These are phyloP conservation scores for Scalesia atractyloides DNA, from an alignment of 129 eudicot species.

Conservation along the genomic window DNA sequence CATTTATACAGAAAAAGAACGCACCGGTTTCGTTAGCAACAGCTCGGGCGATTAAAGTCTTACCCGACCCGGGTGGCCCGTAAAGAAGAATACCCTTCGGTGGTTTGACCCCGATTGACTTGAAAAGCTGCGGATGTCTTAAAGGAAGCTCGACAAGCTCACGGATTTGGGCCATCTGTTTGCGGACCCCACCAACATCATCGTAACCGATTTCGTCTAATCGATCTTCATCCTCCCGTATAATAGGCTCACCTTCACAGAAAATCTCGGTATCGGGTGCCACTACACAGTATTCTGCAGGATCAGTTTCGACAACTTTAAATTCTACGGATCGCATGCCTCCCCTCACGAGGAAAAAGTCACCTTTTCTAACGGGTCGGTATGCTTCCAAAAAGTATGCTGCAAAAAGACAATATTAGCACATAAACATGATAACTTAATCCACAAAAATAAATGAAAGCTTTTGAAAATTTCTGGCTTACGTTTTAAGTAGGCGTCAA, in stretches of 20 bases:
- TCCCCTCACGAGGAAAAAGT: constrained; percentile 84
- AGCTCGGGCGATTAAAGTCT: constrained; percentile 90
- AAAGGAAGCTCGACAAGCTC: constrained; percentile 91
- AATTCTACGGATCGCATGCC: constrained; percentile 93
- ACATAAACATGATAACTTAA: background rate
- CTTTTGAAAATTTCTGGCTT: constrained; percentile 19
- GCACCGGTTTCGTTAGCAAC: constrained; percentile 98
- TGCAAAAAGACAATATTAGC: constrained; percentile 34
- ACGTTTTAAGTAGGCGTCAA: constrained; percentile 94
- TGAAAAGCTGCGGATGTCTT: constrained; percentile 90
- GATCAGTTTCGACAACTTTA: constrained; percentile 88
- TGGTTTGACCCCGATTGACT: constrained; percentile 94
- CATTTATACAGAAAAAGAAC: constrained; percentile 87
- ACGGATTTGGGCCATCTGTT: constrained; percentile 98
- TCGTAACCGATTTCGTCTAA: constrained; percentile 93
- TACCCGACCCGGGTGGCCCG: constrained; percentile 98
- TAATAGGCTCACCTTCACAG: constrained; percentile 97
- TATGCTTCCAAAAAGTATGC: constrained; percentile 91
- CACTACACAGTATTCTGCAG: constrained; percentile 91
- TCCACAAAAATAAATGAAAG: background rate
- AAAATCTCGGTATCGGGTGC: constrained; percentile 97
- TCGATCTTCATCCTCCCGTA: constrained; percentile 87
- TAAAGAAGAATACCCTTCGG: constrained; percentile 91
- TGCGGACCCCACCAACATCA: constrained; percentile 98
- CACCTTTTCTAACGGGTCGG: constrained; percentile 89